A percentile compares a stretch with the other conserved stretches of the same genome.
Conservation (phyloP, 1,284 basidiomycete genomes). For the Mycena citricolor region DNA sequence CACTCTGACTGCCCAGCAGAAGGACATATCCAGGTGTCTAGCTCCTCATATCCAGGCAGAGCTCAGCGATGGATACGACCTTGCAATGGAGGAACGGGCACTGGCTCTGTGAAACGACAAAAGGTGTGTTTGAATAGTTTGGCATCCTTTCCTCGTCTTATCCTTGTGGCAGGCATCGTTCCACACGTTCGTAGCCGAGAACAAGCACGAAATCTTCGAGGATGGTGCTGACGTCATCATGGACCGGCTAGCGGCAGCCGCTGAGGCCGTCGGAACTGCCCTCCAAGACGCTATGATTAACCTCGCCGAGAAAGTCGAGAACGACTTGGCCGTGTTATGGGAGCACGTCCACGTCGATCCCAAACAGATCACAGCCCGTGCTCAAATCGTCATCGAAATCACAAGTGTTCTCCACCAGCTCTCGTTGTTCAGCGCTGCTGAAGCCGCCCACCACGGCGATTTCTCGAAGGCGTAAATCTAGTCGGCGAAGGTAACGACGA, state of each 20-base stretch:
- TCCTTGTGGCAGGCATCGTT: conserved; percentile 41
- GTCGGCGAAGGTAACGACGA: no score
- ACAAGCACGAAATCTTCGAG: conserved; percentile 53
- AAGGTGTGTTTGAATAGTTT: conserved; percentile 39
- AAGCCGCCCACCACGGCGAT: conserved; percentile 17
- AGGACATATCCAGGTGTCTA: conserved; percentile 57
- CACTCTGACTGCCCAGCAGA: conserved; percentile 53
- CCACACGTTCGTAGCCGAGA: conserved; percentile 40
- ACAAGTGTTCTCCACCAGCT: conserved; percentile 42
- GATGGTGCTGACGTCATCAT: conserved; percentile 52
- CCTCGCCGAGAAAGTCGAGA: conserved; percentile 60
- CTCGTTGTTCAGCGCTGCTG: conserved; percentile 43
- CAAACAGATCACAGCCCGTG: conserved; percentile 40
- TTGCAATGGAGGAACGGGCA: conserved; percentile 54
- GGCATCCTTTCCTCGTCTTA: not conserved
- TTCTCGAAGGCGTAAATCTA: no score
- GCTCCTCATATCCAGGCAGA: conserved; percentile 55
- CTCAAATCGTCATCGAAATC: conserved; percentile 40
- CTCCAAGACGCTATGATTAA: conserved; percentile 46
- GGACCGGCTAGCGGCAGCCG: conserved; percentile 44
- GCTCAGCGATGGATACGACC: conserved; percentile 49
- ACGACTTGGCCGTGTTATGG: conserved; percentile 60
- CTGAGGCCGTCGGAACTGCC: conserved; percentile 49
- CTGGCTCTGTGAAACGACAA: conserved; percentile 58
- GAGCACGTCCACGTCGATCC: conserved; percentile 51